Percentiles rank a stretch among this genome's conserved stretches.
Evolutionary conservation across 805 yeast genomes (phyloP).

Genomic region (Sugiyamaella floridensis): DNA sequence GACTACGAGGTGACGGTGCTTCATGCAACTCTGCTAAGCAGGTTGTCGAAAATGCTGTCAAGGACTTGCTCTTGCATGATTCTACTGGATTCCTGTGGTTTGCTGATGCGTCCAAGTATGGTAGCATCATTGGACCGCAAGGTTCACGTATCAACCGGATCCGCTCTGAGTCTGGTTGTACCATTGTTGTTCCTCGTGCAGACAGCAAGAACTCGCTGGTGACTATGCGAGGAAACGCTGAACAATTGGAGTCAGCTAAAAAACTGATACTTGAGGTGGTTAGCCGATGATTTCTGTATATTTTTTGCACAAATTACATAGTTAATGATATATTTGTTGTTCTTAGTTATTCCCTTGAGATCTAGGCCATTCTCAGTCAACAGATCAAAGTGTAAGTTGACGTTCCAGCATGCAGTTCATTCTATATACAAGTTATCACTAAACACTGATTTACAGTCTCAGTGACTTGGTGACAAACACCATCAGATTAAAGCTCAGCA

Average conservation of each 20-base stretch:
- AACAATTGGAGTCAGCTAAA: slow-evolving; percentile 46
- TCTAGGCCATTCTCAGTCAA: neutral
- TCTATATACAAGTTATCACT: neutral
- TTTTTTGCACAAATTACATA: slow-evolving; percentile 1
- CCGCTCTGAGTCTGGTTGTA: slow-evolving; percentile 51
- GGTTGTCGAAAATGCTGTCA: slow-evolving; percentile 45
- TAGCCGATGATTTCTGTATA: neutral
- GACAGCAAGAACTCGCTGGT: slow-evolving; percentile 48
- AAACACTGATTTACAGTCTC: neutral
- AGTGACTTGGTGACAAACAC: neutral
- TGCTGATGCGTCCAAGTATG: slow-evolving; percentile 44
- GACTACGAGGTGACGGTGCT: slow-evolving; percentile 41
- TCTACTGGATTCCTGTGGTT: slow-evolving; percentile 58
- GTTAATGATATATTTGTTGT: neutral
- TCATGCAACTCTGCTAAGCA: slow-evolving; percentile 47
- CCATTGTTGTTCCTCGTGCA: slow-evolving; percentile 57
- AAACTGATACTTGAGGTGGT: slow-evolving; percentile 32
- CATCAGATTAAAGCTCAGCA: neutral
- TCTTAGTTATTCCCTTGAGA: neutral
- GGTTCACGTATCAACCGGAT: slow-evolving; percentile 61
- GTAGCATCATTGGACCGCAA: slow-evolving; percentile 67
- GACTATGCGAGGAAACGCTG: slow-evolving; percentile 53
- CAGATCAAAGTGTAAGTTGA: neutral
- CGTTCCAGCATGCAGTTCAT: neutral
- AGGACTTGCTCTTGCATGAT: slow-evolving; percentile 40